phyloP scores from a whole-genome alignment of 148 eudicot genomes.

The Dianthus caryophyllus region DNA sequence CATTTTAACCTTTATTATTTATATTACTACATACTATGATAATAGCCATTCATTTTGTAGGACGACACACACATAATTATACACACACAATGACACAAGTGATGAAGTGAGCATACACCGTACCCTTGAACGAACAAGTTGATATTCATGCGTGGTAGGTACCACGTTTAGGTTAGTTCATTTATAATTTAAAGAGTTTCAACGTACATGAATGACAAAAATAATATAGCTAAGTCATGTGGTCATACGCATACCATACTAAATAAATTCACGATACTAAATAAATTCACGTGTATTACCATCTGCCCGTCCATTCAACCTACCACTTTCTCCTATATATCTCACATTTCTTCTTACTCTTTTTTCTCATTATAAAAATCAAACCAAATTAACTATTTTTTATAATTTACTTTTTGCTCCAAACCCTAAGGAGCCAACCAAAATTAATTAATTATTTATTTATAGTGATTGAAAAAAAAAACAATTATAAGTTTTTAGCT shows the following conservation, averaged over 20 bases:
- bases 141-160: not conserved
- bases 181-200: not conserved
- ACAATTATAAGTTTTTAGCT: too few relatives aligned
- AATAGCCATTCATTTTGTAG: too few relatives aligned
- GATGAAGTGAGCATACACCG: not conserved
- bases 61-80: too few relatives aligned
- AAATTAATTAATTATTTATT: too few relatives aligned
- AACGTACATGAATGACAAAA: not conserved
- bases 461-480: too few relatives aligned
- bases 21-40: too few relatives aligned
- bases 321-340: slow-evolving; percentile 18
- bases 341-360: not conserved
- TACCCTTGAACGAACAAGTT: not conserved
- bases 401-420: not conserved
- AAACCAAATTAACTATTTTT: not conserved
- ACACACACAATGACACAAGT: too few relatives aligned
- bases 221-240: slow-evolving; percentile 2
- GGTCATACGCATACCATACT: slow-evolving; percentile 15
- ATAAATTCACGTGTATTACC: slow-evolving; percentile 12
- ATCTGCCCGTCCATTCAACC: slow-evolving; percentile 26
- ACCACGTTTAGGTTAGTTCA: not conserved
- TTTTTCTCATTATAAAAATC: not conserved
- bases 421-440: not conserved
- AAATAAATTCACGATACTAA: not conserved
- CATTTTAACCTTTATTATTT: too few relatives aligned